Percentiles rank a stretch among this genome's conserved stretches.
Evolutionary conservation across 2,329 filamentous ascomycete species (phyloP).

Genomic region (Xylaria sp.): DNA sequence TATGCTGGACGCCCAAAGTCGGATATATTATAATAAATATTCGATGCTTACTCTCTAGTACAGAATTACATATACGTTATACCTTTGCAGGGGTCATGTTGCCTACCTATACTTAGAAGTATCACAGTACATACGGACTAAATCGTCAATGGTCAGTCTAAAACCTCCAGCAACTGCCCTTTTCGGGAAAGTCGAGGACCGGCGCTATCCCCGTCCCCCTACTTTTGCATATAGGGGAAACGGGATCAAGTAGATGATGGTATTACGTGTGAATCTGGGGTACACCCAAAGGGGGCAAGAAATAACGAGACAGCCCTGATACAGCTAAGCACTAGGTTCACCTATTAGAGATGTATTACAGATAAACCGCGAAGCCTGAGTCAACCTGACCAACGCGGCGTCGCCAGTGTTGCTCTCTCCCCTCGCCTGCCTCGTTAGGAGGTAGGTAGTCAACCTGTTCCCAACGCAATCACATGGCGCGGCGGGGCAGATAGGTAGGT

Average conservation of each 20-base stretch:
- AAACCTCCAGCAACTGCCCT: slow-evolving; percentile 22
- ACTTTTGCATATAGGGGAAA: slow-evolving; percentile 17
- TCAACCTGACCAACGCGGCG: background rate
- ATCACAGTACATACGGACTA: background rate
- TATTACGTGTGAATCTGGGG: slow-evolving; percentile 22
- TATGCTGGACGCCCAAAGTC: background rate
- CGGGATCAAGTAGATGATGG: slow-evolving; percentile 31
- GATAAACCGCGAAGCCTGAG: background rate
- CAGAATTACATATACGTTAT: background rate
- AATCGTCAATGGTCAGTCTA: slow-evolving; percentile 12
- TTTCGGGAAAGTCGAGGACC: slow-evolving; percentile 23
- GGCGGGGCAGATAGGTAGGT: background rate
- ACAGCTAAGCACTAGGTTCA: background rate
- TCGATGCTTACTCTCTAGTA: background rate
- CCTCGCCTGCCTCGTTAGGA: no score
- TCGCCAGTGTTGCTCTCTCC: no score
- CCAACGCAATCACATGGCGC: background rate
- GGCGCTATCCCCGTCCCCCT: slow-evolving; percentile 17
- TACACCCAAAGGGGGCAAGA: slow-evolving; percentile 6
- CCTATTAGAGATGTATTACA: background rate
- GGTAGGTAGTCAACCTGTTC: background rate
- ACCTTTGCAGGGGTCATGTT: background rate
- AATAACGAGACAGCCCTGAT: slow-evolving; percentile 12
- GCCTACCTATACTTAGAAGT: no score
- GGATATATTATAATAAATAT: no score